These are phyloP conservation scores for Murraya paniculata DNA, from an alignment of 345 rosid genomes.

Conservation along the genomic window DNA sequence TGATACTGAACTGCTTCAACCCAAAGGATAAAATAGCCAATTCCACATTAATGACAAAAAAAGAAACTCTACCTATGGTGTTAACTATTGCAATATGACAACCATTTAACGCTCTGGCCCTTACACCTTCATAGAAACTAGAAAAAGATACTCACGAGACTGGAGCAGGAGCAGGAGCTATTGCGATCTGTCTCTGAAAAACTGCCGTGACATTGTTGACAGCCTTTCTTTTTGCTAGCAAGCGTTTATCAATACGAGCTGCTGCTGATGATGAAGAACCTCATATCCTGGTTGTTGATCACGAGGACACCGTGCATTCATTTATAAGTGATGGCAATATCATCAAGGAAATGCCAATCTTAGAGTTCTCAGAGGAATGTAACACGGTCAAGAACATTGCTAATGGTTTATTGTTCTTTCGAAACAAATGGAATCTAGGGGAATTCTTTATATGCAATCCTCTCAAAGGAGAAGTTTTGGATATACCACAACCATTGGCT, in stretches of 20 bases:
- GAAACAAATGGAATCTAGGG: not conserved
- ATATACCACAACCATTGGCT: too few relatives aligned
- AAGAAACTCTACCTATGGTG: not conserved
- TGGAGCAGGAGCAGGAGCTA: slow-evolving; percentile 13
- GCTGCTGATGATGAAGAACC: too few relatives aligned
- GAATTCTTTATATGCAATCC: too few relatives aligned
- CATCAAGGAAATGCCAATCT: not conserved
- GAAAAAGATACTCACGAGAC: slow-evolving; percentile 22
- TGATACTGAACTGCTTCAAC: slow-evolving; percentile 36
- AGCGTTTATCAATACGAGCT: too few relatives aligned
- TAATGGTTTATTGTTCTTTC: not conserved
- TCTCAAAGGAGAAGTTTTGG: not conserved
- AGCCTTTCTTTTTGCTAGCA: too few relatives aligned
- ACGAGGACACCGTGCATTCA: too few relatives aligned
- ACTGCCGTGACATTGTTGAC: too few relatives aligned
- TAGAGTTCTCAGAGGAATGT: not conserved
- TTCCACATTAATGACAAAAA: not conserved
- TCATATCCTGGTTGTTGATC: too few relatives aligned
- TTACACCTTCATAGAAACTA: not conserved
- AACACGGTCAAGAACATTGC: not conserved
- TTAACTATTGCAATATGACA: not conserved
- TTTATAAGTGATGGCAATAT: not conserved
- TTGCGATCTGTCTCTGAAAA: too few relatives aligned
- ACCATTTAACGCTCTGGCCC: slow-evolving; percentile 3
- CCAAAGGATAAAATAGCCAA: not conserved